These are phyloP conservation scores for Trypanosoma theileri DNA, from an alignment of 208 protist species.

Conservation along the genomic window DNA sequence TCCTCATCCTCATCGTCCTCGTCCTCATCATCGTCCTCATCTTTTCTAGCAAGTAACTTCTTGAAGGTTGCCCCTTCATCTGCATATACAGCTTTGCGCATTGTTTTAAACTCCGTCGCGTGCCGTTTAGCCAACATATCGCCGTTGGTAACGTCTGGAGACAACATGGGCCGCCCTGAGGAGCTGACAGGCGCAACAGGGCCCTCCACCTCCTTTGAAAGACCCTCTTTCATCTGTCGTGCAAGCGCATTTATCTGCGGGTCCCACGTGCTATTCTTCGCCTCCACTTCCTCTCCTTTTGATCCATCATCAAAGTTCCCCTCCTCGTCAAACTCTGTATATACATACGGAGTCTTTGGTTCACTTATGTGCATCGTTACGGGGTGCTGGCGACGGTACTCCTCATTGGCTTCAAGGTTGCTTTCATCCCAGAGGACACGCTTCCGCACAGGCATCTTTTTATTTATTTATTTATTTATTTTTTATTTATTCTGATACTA, in stretches of 20 bases:
- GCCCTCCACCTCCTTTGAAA: constrained; percentile 24
- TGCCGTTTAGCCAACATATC: constrained; percentile 54
- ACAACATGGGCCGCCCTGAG: constrained; percentile 67
- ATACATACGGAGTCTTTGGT: constrained; percentile 83
- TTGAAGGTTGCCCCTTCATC: constrained; percentile 88
- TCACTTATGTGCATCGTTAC: constrained; percentile 86
- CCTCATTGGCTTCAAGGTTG: constrained; percentile 78
- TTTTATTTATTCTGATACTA: background rate
- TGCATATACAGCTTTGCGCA: constrained; percentile 86
- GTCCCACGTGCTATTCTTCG: constrained; percentile 53
- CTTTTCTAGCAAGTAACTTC: constrained; percentile 37
- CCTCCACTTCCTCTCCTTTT: constrained; percentile 26
- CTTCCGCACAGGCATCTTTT: constrained; percentile 29
- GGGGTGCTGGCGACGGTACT: constrained; percentile 80
- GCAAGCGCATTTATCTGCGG: constrained; percentile 63
- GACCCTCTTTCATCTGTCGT: constrained; percentile 57
- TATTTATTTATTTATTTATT: constrained; percentile 7
- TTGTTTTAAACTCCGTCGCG: constrained; percentile 62
- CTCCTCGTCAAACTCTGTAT: constrained; percentile 51
- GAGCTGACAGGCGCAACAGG: constrained; percentile 53
- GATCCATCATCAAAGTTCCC: constrained; percentile 15
- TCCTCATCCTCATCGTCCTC: constrained; percentile 39
- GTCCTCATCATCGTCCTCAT: constrained; percentile 41
- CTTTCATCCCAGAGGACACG: constrained; percentile 82
- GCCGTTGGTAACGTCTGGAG: constrained; percentile 45